Evolutionary conservation across 108 stramenopile genomes (phyloP).

Genomic region (Cyclotella sp.): DNA sequence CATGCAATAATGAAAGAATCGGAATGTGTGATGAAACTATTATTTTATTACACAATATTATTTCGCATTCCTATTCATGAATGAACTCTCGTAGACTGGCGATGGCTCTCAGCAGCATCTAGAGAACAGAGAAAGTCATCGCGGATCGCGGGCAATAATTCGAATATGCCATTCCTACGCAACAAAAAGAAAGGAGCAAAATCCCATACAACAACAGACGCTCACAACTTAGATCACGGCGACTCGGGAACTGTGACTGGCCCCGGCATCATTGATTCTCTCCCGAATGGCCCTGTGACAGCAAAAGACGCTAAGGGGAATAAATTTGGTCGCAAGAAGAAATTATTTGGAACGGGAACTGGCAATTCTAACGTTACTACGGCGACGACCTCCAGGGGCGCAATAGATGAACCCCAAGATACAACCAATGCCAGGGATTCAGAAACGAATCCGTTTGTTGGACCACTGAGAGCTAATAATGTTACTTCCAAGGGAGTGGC

Average conservation of each 20-base stretch:
- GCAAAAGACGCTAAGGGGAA: not conserved
- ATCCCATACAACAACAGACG: not conserved
- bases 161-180: constrained; percentile 12
- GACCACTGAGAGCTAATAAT: not conserved
- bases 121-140: not conserved
- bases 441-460: not conserved
- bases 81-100: not conserved
- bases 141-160: not conserved
- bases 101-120: not conserved
- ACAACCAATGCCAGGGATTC: not conserved
- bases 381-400: not conserved
- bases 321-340: constrained; percentile 16
- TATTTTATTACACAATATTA: too few species aligned
- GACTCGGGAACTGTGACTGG: not conserved
- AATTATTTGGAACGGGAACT: not conserved
- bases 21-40: too few species aligned
- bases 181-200: constrained; percentile 2
- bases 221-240: not conserved
- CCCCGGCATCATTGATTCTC: not conserved
- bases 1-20: too few species aligned
- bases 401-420: not conserved
- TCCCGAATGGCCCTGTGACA: not conserved
- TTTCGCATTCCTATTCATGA: too few species aligned
- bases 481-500: not conserved
- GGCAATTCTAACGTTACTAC: not conserved